Evolutionary conservation across 805 yeast genomes (phyloP), one percentile per base, ranked within the genome.

Genomic region (Kuraishia borneana): DNA sequence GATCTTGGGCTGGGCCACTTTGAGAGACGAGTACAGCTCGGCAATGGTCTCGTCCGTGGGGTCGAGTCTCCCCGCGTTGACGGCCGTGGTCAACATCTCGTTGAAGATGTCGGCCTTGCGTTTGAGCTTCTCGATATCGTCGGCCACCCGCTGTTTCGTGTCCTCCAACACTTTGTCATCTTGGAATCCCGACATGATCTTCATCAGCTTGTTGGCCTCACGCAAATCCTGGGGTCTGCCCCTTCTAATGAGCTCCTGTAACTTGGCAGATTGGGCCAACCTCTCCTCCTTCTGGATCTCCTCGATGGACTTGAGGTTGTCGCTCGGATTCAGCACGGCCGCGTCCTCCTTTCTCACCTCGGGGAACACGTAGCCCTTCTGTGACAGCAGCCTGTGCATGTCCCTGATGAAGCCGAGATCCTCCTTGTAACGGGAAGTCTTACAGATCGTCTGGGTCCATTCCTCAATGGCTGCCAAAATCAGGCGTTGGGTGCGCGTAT

Each of bases 151-250:
- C 37, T 82, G 83, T 49, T 75, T 76, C 43, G 85, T 82, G 46
- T 78, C 83, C 36, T 74, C 73, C 40, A 70, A 62, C 14, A 70
- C 62, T 40, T 76, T 73, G 53, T 87, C 95, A 48, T 83, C 85
- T 54, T 83, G 83, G 64, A 85, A 92, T 5, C 99, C 99, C 4
- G 97, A 95, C 96, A 92, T 87, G 45, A 92, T 76, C 54, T 89
- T 87, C 98, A 92, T 92, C 56, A 92, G 69, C 46, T 83, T 84
- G 57, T 92, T 92, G 30, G 99, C 99, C 57, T 92, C 98, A 47
- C 80, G 83, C 50, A 92, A 70, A 59, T 92, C 99, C 42, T 79
- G 83, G 5, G 98, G 97, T 54, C 83, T 81, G 28, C 97, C 98
- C 47, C 96, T 72, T 59, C 97, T 77, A 41, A 92, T 83, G 41